These are phyloP conservation scores for Ophiognomonia clavigignenti-juglandacearum DNA, from an alignment of 2,329 filamentous ascomycete genomes.

Conservation along the genomic window DNA sequence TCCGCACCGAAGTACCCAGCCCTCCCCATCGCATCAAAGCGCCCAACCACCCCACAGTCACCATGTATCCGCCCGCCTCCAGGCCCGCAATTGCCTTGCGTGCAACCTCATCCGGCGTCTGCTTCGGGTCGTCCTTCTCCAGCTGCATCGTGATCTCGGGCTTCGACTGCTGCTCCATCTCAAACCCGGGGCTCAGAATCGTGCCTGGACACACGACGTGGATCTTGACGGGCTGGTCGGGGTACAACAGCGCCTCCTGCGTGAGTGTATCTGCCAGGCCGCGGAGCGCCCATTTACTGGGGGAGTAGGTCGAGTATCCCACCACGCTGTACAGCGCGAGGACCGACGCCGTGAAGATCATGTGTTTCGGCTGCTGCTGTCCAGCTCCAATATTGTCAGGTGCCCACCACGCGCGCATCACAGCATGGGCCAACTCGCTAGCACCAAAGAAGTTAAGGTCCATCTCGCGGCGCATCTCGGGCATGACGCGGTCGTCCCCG, in stretches of 20 bases:
- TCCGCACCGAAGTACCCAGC: conserved; percentile 51
- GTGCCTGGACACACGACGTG: conserved; percentile 81
- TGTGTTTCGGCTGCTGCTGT: conserved; percentile 59
- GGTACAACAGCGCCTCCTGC: conserved; percentile 84
- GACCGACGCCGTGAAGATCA: conserved; percentile 82
- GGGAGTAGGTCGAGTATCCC: conserved; percentile 80
- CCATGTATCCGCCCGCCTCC: conserved; percentile 74
- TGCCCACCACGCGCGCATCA: conserved; percentile 69
- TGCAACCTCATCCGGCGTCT: conserved; percentile 76
- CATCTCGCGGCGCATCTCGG: conserved; percentile 72
- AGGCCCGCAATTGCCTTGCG: conserved; percentile 63
- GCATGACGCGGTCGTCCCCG: conserved; percentile 67
- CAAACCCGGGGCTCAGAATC: conserved; percentile 71
- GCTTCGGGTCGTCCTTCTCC: conserved; percentile 76
- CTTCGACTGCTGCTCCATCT: conserved; percentile 72
- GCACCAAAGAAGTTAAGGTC: conserved; percentile 88
- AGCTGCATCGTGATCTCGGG: conserved; percentile 73
- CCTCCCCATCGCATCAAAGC: conserved; percentile 62
- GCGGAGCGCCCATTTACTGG: conserved; percentile 80
- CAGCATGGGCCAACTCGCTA: conserved; percentile 79
- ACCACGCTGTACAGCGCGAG: conserved; percentile 70
- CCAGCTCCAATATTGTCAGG: conserved; percentile 35
- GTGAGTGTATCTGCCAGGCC: conserved; percentile 77
- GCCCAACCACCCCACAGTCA: conserved; percentile 71
- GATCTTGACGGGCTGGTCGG: conserved; percentile 63